These are phyloP conservation scores for Neurospora sp. DNA, from an alignment of 495 filamentous ascomycete genomes.

Conservation along the genomic window DNA sequence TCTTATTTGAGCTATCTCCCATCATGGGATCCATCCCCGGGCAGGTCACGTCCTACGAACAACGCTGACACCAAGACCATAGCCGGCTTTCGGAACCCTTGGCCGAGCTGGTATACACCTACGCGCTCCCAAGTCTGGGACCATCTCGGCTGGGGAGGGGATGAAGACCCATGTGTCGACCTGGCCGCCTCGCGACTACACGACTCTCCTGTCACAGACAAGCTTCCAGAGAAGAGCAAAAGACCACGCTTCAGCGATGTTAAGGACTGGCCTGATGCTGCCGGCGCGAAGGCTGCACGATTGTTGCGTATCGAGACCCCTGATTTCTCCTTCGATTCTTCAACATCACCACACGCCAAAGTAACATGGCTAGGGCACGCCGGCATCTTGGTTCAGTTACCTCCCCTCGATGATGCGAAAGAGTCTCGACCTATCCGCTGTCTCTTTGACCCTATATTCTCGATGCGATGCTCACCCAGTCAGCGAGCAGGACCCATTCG, in stretches of 20 bases:
- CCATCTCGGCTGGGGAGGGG: conserved; percentile 17
- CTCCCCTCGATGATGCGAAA: neutral
- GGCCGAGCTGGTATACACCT: conserved; percentile 37
- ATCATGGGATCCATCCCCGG: neutral
- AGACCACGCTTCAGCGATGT: conserved; percentile 8
- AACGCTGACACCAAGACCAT: neutral
- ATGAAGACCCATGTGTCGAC: conserved; percentile 11
- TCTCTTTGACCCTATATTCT: conserved; percentile 47
- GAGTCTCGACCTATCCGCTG: conserved; percentile 19
- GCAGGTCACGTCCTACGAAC: neutral
- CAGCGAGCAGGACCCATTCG: conserved; percentile 39
- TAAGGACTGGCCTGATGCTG: conserved; percentile 9
- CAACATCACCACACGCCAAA: conserved; percentile 15
- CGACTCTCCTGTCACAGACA: neutral
- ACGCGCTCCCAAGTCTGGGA: conserved; percentile 17
- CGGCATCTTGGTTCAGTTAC: conserved; percentile 34
- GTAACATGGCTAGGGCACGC: conserved; percentile 47
- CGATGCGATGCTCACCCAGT: conserved; percentile 37
- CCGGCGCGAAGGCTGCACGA: conserved; percentile 11
- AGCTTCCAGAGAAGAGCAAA: neutral
- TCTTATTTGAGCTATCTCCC: neutral
- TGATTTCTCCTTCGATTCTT: conserved; percentile 14
- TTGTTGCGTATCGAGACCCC: conserved; percentile 11
- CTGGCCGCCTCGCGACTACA: conserved; percentile 13
- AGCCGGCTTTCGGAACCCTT: conserved; percentile 42